Evolutionary conservation across 257 asterid species (phyloP).

Genomic region (Penstemon barbatus): DNA sequence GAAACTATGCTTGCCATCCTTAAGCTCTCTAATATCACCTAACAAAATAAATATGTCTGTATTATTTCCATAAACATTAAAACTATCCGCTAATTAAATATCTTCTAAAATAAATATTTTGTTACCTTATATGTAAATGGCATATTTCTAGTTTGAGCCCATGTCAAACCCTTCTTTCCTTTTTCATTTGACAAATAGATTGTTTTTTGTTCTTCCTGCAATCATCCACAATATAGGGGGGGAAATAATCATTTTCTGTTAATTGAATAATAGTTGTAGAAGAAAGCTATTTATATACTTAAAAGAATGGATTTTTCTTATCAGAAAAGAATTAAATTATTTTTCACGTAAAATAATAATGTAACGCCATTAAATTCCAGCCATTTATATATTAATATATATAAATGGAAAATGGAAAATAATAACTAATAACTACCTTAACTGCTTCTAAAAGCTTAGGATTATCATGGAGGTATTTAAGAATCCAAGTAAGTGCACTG

Average conservation of each 20-base stretch:
- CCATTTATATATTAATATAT: no score
- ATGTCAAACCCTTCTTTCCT: constrained; percentile 51
- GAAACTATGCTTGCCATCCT: constrained; percentile 93
- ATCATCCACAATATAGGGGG: not conserved
- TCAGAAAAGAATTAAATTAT: no score
- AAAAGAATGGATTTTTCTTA: no score
- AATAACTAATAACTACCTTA: constrained; percentile 40
- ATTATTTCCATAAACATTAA: not conserved
- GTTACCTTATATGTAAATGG: constrained; percentile 69
- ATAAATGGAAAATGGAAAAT: not conserved
- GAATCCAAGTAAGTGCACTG: constrained; percentile 80
- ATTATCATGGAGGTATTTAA: constrained; percentile 71
- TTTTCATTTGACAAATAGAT: constrained; percentile 47
- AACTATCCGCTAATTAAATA: not conserved
- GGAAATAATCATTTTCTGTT: not conserved
- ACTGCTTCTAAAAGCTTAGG: constrained; percentile 61
- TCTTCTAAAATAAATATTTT: not conserved
- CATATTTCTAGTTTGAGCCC: constrained; percentile 85
- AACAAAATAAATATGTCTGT: constrained; percentile 15
- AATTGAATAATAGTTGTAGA: not conserved
- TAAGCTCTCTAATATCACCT: constrained; percentile 84
- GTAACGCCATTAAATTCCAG: no score
- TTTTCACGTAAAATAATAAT: no score
- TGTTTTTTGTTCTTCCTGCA: constrained; percentile 64
- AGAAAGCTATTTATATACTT: no score